phyloP scores from a whole-genome alignment of 192 early-diverging fungal species.

The Coemansia aciculifera region DNA sequence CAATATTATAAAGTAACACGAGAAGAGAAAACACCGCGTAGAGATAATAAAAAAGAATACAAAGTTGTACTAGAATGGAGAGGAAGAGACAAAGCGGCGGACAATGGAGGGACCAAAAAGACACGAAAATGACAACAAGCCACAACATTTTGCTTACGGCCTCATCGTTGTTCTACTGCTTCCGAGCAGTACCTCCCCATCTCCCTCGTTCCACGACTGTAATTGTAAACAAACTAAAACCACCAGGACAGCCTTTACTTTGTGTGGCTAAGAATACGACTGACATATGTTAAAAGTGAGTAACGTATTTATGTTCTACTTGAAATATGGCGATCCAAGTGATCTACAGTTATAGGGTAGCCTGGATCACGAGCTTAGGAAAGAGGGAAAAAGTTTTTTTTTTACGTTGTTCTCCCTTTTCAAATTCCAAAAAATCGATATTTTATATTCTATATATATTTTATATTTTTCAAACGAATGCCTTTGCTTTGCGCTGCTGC shows the following conservation, averaged over 20 bases:
- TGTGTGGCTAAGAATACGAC: too few species aligned
- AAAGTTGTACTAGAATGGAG: not conserved
- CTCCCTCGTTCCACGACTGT: not conserved
- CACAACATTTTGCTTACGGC: not conserved
- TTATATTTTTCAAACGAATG: not conserved
- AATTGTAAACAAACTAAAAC: not conserved
- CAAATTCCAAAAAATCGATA: not conserved
- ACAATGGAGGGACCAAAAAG: not conserved
- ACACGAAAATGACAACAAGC: not conserved
- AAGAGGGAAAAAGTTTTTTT: slow-evolving; percentile 1
- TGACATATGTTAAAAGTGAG: too few species aligned
- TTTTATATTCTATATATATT: not conserved
- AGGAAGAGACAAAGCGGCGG: not conserved
- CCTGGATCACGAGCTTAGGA: not conserved
- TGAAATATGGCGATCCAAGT: too few species aligned
- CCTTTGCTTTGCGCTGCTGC: slow-evolving; percentile 1
- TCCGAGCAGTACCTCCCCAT: not conserved
- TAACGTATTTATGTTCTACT: too few species aligned
- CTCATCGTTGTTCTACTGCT: not conserved
- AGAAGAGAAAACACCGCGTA: not conserved
- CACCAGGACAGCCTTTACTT: not conserved
- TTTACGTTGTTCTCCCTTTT: not conserved
- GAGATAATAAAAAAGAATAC: not conserved
- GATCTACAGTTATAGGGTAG: not conserved
- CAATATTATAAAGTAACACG: not conserved